Evolutionary conservation across 805 yeast species (phyloP), one percentile per base, ranked within the genome.

Genomic region (Barnettozyma californica): DNA sequence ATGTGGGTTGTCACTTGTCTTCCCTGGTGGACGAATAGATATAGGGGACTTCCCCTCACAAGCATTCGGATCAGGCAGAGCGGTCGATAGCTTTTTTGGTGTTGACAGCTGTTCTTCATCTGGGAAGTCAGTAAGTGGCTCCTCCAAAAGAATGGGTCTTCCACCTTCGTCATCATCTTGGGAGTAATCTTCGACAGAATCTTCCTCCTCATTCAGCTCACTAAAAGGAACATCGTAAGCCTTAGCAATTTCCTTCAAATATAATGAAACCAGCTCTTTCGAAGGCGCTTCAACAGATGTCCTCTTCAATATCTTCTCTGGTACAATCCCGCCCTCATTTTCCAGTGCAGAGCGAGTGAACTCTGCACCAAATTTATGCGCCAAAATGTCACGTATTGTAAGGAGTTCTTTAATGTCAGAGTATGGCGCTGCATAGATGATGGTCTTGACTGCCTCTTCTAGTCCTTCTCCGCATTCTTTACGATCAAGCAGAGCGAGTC

Each of bases 141-240:
- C 71, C 10, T 69, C 68, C 6, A 71, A 62, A 9, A 64, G 52
- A 9, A 70, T 69, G 4, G 74, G 74, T 41, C 59, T 67, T 2
- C 61, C 63, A 4, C 59, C 63, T 3, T 50, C 67, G 44, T 58
- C 65, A 21, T 63, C 71, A 18, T 65, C 71, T 14, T 63, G 71
- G 23, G 58, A 68, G 10, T 53, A 65, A 29, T 53, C 59, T 7
- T 51, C 61, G 9, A 54, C 55, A 13, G 18, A 43, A 8, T 43
- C 65, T 4, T 58, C 58, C 2, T 50, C 64, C 3, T 54, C 61
- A 11, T 59, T 66, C 3, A 81, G 62, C 13, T 80, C 83, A 29
- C 87, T 80, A 58, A 80, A 90, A 1, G 89, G 85, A 0, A 83
- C 94, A 20, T 76, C 74, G 59, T 90, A 89, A 0, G 95, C 86